Base-by-base conservation (phyloP, 139 green algal species). In the Astrephomene gubernaculifera region DNA sequence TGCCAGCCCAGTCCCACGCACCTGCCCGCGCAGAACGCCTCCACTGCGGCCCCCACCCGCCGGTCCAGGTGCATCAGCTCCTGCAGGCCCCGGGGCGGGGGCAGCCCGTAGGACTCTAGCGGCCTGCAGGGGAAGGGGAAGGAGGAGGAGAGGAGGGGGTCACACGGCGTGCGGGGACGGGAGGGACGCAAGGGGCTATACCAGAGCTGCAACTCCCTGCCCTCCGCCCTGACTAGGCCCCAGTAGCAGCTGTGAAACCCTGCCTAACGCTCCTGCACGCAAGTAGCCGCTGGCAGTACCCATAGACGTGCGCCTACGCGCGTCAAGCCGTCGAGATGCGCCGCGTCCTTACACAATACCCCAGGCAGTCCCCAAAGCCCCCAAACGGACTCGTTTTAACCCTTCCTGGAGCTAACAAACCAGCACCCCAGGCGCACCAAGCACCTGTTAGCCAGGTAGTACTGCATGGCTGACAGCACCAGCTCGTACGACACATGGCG, bases 361-460 rank as follows among this genome's bases (percentile, higher is more conserved):
- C 1, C 5, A 22, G 29, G 9, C 14, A n/a, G 57, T 27, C 1
- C 27, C 41, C 2, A 61, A 4, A 63, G 12, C 41, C 38, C 0
- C 44, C 7, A 25, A n/a, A 29, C 27, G 1, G 43, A 12, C 29
- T 41, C 43, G 39, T 1, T 24, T n/a, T 52, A 61, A 12, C 70
- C 3, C 22, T 27, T 8, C 63, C 44, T 27, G 4, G 29, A 70
- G 4, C 43, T 9, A 25, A 79, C 29, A 43, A 27, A 1, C 0
- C n/a, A 2, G 5, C 27, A 33, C n/a, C n/a, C 25, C 2, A 22
- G 27, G 43, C 27, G n/a, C 71, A 38, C 52, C n/a, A n/a, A n/a
- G n/a, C n/a, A 81, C 73, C 73, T 49, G 52, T 53, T 53, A 29
- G 73, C 73, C 35, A 81, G 49, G 33, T 69, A 81, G 73, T 81